Percentiles rank a stretch among this genome's conserved stretches.
These are phyloP conservation scores for Penicillium maclennaniae DNA, from an alignment of 495 filamentous ascomycete species.

Conservation along the genomic window DNA sequence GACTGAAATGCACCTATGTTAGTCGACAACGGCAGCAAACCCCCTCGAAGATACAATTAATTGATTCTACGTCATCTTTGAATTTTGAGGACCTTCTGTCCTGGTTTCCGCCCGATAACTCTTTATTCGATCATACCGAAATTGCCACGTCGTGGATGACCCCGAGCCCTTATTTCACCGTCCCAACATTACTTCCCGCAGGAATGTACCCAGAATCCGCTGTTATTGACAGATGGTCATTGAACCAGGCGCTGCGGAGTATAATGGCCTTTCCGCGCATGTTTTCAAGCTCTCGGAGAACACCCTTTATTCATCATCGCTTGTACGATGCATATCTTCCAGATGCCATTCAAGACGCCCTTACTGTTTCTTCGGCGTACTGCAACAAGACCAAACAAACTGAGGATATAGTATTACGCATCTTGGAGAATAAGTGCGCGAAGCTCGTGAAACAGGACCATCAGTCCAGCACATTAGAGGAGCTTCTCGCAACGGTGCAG, in stretches of 20 bases:
- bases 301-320: slow-evolving; percentile 14
- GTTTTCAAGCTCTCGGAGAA: slow-evolving; percentile 3
- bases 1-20: slow-evolving; percentile 10
- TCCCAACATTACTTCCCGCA: neutral
- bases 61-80: neutral
- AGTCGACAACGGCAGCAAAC: neutral
- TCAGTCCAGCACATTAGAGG: neutral
- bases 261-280: slow-evolving; percentile 6
- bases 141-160: neutral
- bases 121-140: neutral
- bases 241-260: neutral
- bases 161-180: neutral
- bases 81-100: neutral
- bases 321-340: slow-evolving; percentile 11
- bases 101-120: neutral
- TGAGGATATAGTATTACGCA: slow-evolving; percentile 9
- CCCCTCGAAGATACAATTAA: neutral
- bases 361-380: slow-evolving; percentile 11
- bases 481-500: slow-evolving; percentile 43
- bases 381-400: slow-evolving; percentile 8
- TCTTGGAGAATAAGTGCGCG: slow-evolving; percentile 5
- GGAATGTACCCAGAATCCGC: slow-evolving; percentile 1
- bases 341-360: slow-evolving; percentile 14
- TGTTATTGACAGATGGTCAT: slow-evolving; percentile 10
- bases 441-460: slow-evolving; percentile 1